phyloP scores from a whole-genome alignment of 257 asterid genomes.

The Capsicum baccatum region DNA sequence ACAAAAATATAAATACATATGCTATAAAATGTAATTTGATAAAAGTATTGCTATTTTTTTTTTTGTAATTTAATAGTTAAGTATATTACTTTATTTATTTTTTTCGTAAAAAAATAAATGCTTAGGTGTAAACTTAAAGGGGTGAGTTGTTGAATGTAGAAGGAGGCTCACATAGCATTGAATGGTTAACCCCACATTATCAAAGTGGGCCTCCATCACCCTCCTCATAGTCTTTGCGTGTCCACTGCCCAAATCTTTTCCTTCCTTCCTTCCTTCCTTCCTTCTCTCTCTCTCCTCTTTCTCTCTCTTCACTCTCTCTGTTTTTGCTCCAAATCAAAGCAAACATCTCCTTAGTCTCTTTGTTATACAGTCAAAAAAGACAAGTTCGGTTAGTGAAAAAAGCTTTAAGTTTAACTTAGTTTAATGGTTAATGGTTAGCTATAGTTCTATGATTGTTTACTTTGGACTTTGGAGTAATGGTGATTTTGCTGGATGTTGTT shows the following conservation, averaged over 20 bases:
- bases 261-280: constrained; percentile 26
- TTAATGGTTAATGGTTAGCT: background rate
- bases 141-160: constrained; percentile 34
- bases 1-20: no score
- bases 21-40: no score
- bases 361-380: background rate
- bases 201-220: constrained; percentile 60
- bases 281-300: constrained; percentile 22
- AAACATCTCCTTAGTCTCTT: constrained; percentile 32
- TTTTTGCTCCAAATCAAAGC: constrained; percentile 56
- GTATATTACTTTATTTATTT: no score
- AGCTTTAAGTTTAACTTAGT: no score
- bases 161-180: background rate
- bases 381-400: background rate
- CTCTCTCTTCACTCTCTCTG: constrained; percentile 26
- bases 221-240: constrained; percentile 54
- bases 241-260: constrained; percentile 45
- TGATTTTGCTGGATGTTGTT: background rate
- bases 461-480: background rate
- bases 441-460: background rate
- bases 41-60: no score
- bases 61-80: no score
- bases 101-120: background rate
- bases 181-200: constrained; percentile 35
- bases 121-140: constrained; percentile 40